Evolutionary conservation across 768 basidiomycete species (phyloP), one percentile per base, ranked within the genome.

Genomic region (Tricholoma saponaceum): DNA sequence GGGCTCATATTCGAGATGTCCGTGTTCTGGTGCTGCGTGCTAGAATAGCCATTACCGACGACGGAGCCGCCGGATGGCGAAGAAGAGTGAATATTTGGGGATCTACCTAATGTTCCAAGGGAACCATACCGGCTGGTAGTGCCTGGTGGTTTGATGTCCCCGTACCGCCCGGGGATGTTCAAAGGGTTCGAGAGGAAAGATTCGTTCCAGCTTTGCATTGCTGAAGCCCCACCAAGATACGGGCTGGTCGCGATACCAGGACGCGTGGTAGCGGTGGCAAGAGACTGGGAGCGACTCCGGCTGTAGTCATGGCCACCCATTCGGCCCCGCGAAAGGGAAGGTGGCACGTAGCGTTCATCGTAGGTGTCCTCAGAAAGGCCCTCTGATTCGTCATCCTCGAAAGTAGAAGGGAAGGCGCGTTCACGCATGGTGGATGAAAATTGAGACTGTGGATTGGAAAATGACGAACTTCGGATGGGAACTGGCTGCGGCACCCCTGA

Each of bases 1-100:
- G 91, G 92, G 61, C 83, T 86, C 82, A 90, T 89, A 68, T 92
- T 93, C 28, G 89, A 88, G 41, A 83, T 71, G 70, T 92, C 79
- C 50, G 51, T 62, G 53, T 67, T 63, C 59, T 72, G 76, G 66
- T 72, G 74, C 6, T 50, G 47, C 7, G n/a, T 50, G 58, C 77
- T 74, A 56, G 75, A 72, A 70, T 74, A 73, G 64, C 77, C 81
- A 70, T 81, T 83, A 65, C 75, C 72, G 58, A 69, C 67, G 63
- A 71, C 65, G 59, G 70, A 69, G 58, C 68, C 70, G 61, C 75
- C 75, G 64, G 76, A 71, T 59, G 77, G 76, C 47, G 79, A 81
- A 65, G 81, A 81, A 60, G 72, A 71, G 60, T 75, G 73, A 61
- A 80, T 76, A 73, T 80, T 79, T 51, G 83, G 79, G 25, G 83